Base-by-base conservation (phyloP, 2,329 filamentous ascomycete genomes). In the Apiospora sp. region DNA sequence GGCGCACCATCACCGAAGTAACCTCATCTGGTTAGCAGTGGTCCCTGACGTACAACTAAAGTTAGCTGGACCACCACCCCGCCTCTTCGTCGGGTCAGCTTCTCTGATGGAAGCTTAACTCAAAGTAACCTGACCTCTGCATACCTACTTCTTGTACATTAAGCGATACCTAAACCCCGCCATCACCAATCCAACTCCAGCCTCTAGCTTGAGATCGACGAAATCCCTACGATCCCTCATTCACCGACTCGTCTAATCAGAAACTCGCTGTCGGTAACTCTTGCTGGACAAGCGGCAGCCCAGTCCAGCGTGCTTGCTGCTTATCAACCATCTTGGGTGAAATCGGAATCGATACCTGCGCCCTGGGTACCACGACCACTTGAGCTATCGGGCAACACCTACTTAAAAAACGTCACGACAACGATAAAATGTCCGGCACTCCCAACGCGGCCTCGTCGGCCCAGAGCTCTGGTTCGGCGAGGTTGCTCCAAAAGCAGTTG, bases 401-500 rank as follows among this genome's bases (percentile, higher is more conserved):
- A 22, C 12, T 24, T 5, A 58, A 22, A 22, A n/a, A 10, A 64
- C 10, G 19, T 14, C 3, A 14, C 58, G 3, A 24, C 19, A n/a
- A n/a, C 8, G 8, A 30, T 19, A 64, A 12, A 64, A 68, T 68
- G 67, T 68, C 67, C 41, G 4, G 41, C 24, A 68, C 44, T 14
- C 67, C 67, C 13, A 68, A 68, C 24, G n/a, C 67, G n/a, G 67
- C 67, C 67, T 27, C 67, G 24, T 68, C 67, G 67, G 58, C 14
- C 67, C 67, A 68, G 44, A 68, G 7, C n/a, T 86, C 85, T 74
- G 90, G 91, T 13, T 91, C 93, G 19, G 93, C 91, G 27, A 87
- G 92, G 74, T 90, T 98, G 75, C 90, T 99, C 67, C 86, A 89
- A 78, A 91, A 93, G 72, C 96, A 98, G 84, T 90, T 98, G 76